Evolutionary conservation across 495 filamentous ascomycete species (phyloP), one percentile per base, ranked within the genome.

Genomic region (Penicillium daleae): DNA sequence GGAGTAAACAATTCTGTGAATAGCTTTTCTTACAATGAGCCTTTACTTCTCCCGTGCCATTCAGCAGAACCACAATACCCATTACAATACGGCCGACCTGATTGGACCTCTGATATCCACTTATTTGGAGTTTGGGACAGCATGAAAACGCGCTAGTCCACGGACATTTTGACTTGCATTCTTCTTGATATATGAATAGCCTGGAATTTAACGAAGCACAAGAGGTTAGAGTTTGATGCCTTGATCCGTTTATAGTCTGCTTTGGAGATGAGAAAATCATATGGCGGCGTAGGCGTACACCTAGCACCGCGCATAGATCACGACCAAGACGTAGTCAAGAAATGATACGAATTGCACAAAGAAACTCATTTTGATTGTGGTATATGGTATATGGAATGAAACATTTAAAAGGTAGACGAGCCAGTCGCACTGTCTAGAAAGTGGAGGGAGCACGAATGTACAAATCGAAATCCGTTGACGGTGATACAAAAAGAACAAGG

Each of bases 401-500:
- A 15, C 5, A 3, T 17, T 39, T 39, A 12, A 15, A 37, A 17
- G 6, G 0, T 27, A 44, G 19, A 24, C 42, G 19, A 46, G 12
- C 46, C 13, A 15, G 13, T 27, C 46, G 6, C 24, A 15, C 15
- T n/a, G 46, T 50, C 46, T 29, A 50, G 9, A 2, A 27, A 50
- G 24, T 21, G 6, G 19, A 21, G 9, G 6, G 19, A 17, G 35
- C 40, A 29, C 8, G 46, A 29, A 50, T 64, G 42, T 58, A 64
- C 57, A 63, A 29, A 6, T 46, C 27, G n/a, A n/a, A 52, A 61
- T 52, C 61, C 54, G 59, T 57, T 53, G 51, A 66, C 67, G 66
- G 57, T 69, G 24, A 56, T 71, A 71, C 68, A 66, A 57, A 48
- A 62, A 61, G 35, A 49, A 65, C 57, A 56, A 57, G 44, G 55